Evolutionary conservation across 176 grass and related monocot genomes (phyloP), one percentile per base, ranked within the genome.

Genomic region (Avena insularis): DNA sequence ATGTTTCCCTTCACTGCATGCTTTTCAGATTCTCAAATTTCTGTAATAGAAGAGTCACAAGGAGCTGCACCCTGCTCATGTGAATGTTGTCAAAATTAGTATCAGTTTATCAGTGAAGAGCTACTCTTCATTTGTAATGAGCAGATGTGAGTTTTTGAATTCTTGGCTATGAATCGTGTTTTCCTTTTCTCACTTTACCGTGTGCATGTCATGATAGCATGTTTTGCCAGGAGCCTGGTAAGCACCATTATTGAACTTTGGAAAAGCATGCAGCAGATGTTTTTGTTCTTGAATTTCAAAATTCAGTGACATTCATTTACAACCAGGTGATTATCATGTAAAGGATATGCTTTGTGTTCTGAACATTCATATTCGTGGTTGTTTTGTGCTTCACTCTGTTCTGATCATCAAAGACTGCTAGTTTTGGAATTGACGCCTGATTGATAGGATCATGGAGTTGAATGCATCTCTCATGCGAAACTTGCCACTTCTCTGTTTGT

Each of bases 121-220:
- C 87, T 94, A 75, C 92, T 94, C 55, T 94, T 77, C 65, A 95
- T 91, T 58, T 94, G 89, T 83, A 99, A 96, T 69, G 92, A 93
- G 55, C 92, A 96, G 79, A 93, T 92, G 94, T 91, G 92, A 95
- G 87, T 89, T 90, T 87, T 19, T 79, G 10, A 40, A n/a, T 63
- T 84, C 31, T 58, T 80, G 47, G 10, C 29, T 79, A 11, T 15
- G 33, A 4, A 43, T 83, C 15, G 31, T 7, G n/a, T 77, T 86
- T 66, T 62, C 9, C 1, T 25, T 25, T 0, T 49, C 10, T 48
- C 70, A 46, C 19, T 43, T 6, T 43, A 73, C 45, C 69, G 58
- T 74, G 31, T 61, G 85, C 57, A 80, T 88, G 25, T n/a, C 9
- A 53, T 89, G 75, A 90, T 85, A 87, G 92, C 94, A 69, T 98